Conservation (phyloP, 352 stramenopile species). For the Phytopythium sindhum region DNA sequence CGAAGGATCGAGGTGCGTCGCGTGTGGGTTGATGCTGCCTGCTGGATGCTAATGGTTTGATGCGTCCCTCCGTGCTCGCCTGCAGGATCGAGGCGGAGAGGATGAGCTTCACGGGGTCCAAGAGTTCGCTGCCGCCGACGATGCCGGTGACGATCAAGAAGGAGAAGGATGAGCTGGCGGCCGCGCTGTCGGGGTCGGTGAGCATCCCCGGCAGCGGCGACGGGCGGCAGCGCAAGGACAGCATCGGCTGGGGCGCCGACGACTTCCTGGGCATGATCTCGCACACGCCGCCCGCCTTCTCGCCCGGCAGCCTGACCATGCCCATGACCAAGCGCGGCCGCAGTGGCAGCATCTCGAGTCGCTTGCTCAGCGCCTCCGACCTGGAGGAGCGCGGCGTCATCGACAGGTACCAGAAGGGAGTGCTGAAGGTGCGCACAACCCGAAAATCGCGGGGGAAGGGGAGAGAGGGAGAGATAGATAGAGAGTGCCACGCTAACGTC, state of each 20-base stretch:
- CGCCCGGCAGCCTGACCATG: slow-evolving; percentile 85
- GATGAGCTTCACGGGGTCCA: slow-evolving; percentile 37
- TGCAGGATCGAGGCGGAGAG: slow-evolving; percentile 20
- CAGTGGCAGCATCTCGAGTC: slow-evolving; percentile 82
- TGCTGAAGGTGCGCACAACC: slow-evolving; percentile 65
- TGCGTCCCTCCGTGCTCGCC: no score
- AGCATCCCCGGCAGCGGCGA: slow-evolving; percentile 25
- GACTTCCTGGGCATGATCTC: slow-evolving; percentile 87
- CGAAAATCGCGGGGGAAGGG: no score
- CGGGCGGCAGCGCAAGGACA: slow-evolving; percentile 69
- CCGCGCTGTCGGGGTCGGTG: slow-evolving; percentile 22
- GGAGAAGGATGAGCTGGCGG: slow-evolving; percentile 35
- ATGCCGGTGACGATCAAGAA: slow-evolving; percentile 73
- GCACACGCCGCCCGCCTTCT: slow-evolving; percentile 90
- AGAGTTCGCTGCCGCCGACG: slow-evolving; percentile 53
- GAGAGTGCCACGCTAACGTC: background rate
- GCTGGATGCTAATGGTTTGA: background rate
- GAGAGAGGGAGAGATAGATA: no score
- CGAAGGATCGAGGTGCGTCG: no score
- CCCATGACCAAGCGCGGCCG: slow-evolving; percentile 83
- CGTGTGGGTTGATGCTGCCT: background rate
- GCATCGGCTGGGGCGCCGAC: slow-evolving; percentile 77
- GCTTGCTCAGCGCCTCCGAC: slow-evolving; percentile 85
- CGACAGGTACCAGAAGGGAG: slow-evolving; percentile 87
- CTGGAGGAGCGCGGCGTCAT: slow-evolving; percentile 89